Base-by-base conservation (phyloP, 2,329 filamentous ascomycete genomes). In the Venturia aucupariae region DNA sequence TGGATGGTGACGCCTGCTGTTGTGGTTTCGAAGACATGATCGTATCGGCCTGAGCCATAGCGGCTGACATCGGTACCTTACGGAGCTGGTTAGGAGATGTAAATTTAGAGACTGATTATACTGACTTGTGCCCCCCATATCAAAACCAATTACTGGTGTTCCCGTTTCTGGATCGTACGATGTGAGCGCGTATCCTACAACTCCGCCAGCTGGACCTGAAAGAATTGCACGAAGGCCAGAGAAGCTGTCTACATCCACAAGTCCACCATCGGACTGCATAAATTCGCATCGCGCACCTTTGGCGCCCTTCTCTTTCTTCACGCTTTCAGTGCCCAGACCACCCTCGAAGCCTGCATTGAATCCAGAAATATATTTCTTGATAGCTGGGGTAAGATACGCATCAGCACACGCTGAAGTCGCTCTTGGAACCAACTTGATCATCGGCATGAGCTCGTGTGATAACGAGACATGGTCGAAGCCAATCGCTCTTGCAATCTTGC, bases 1-100 rank as follows among this genome's bases (percentile, higher is more conserved):
- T 96, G 92, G 35, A 96, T 94, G 0, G 92, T 93, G 0, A 96
- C 90, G n/a, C 92, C 92, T 0, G 92, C 92, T 0, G 91, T 96
- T 0, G 90, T 96, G 0, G 92, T 96, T 75, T 96, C 92, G 69
- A 96, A 96, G 0, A 96, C 91, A 71, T 97, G 92, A 70, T 96
- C 92, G 70, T 96, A 93, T 64, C 90, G 82, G 19, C 92, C 92
- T 63, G 88, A 86, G 6, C 89, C 90, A 70, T 93, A 97, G 60
- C 92, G 82, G 41, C 90, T 95, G 11, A 96, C 90, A 74, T 97
- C 92, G 0, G 92, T 97, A 65, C 51, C 51, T 57, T 30, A 15
- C 2, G 17, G 5, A 27, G 15, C 1, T 51, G 2, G 22, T 51
- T 51, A 51, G 46, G 27, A 15, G 22, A 24, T 15, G 46, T 13